Evolutionary conservation across 2,329 filamentous ascomycete genomes (phyloP), one percentile per base, ranked within the genome.

Genomic region (Aureobasidium uvarum): DNA sequence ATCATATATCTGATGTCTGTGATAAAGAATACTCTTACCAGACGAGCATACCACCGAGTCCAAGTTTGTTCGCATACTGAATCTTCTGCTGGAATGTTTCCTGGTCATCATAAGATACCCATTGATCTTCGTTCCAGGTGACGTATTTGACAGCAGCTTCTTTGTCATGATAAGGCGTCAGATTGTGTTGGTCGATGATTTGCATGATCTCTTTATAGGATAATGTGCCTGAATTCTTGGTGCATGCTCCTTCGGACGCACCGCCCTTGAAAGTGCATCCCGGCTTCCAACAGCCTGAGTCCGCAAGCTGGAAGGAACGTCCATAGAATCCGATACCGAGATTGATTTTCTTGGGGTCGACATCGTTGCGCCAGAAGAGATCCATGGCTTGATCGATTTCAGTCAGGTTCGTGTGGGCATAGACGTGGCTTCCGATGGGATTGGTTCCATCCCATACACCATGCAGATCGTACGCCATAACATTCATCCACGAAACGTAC

Each of bases 321-420:
- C 80, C 79, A 67, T 84, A 84, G 65, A 80, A 83, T 2, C 74
- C 79, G 4, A 80, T 36, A 0, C 82, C 82, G 7, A 85, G 65
- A 4, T 70, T 73, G 4, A 85, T 67, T 64, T 81, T 80, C 0
- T 67, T 56, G 0, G 81, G 72, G 0, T 71, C 68, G 1, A 85
- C 70, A 20, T 76, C 70, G 18, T 74, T 77, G 8, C 79, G 72
- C 80, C 81, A 83, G 7, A 84, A 71, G 0, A 83, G 76, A 3
- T 81, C 75, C 0, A 81, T 64, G 0, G 74, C 74, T 0, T 66
- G n/a, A 3, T 77, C 72, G 16, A 82, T 82, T 69, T 83, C 79
- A 1, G 79, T 80, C 0, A 83, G 66, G 67, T 82, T 81, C 0
- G 81, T 81, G 65, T 82, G 79, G 0, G 72, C 38, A 68, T 18